Evolutionary conservation across 2,329 filamentous ascomycete species (phyloP).

Genomic region (Hymenoscyphus fraxineus): DNA sequence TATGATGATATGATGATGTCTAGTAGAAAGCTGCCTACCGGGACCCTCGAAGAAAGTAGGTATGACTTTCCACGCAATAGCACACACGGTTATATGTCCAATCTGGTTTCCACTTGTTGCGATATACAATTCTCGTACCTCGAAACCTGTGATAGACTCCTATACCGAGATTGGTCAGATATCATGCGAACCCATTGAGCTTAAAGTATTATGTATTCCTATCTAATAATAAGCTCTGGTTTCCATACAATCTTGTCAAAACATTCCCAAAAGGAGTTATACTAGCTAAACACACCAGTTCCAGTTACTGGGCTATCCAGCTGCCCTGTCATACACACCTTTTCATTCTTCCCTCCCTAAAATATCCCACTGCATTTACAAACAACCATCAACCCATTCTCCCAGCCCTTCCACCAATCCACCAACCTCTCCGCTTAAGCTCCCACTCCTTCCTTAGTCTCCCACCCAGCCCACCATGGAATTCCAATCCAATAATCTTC

Average conservation of each 20-base stretch:
- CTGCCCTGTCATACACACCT: not conserved
- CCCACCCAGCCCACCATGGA: not conserved
- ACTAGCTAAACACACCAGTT: not conserved
- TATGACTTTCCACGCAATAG: too few relatives aligned
- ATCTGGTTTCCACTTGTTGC: too few relatives aligned
- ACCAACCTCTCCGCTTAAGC: not conserved
- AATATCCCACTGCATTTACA: not conserved
- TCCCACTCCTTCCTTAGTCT: not conserved
- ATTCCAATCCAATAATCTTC: constrained; percentile 2
- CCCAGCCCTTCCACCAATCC: not conserved
- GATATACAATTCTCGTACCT: too few relatives aligned
- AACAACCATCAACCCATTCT: not conserved
- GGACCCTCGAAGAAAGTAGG: too few relatives aligned
- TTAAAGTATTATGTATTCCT: not conserved
- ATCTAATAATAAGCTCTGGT: not conserved
- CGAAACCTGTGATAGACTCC: too few relatives aligned
- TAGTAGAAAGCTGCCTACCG: too few relatives aligned
- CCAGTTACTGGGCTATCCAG: not conserved
- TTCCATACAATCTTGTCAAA: not conserved
- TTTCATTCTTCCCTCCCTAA: not conserved
- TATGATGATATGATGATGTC: too few relatives aligned
- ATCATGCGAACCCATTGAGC: too few relatives aligned
- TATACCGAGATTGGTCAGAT: too few relatives aligned
- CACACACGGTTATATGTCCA: too few relatives aligned
- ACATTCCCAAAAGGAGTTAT: not conserved